A percentile compares a stretch with the other conserved stretches of the same genome.
phyloP scores from a whole-genome alignment of 805 yeast species.

The Tetrapisispora pingtungensis region DNA sequence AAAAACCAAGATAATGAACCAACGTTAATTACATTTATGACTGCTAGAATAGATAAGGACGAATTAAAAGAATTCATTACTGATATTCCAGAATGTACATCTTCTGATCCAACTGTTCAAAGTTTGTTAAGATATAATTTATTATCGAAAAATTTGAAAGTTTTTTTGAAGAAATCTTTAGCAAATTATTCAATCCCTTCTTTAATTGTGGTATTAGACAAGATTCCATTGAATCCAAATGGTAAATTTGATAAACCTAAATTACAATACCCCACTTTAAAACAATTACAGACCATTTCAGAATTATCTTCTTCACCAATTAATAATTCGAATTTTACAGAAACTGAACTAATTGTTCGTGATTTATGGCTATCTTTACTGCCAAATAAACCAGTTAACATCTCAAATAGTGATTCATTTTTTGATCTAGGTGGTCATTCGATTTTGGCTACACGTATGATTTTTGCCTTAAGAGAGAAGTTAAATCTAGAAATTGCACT shows the following conservation, averaged over 20 bases:
- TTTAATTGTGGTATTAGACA: conserved; percentile 74
- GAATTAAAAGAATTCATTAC: conserved; percentile 35
- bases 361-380: conserved; percentile 80
- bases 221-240: conserved; percentile 90
- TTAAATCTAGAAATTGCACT: conserved; percentile 76
- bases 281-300: conserved; percentile 72
- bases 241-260: conserved; percentile 98
- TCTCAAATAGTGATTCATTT: conserved; percentile 76
- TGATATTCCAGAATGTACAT: conserved; percentile 33
- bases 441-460: conserved; percentile 93
- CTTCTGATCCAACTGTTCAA: conserved; percentile 55
- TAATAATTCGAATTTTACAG: conserved; percentile 46
- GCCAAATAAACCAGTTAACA: conserved; percentile 74
- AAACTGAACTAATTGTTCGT: conserved; percentile 55
- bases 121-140: conserved; percentile 71
- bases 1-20: conserved; percentile 92
- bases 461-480: conserved; percentile 76
- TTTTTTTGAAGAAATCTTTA: conserved; percentile 75
- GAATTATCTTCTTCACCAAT: conserved; percentile 34
- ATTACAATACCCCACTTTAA: conserved; percentile 86
- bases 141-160: conserved; percentile 70
- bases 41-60: conserved; percentile 56
- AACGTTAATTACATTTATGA: conserved; percentile 80
- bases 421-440: conserved; percentile 98
- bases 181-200: conserved; percentile 94